Evolutionary conservation across 768 basidiomycete species (phyloP).

Genomic region (Lentinula aciculospora): DNA sequence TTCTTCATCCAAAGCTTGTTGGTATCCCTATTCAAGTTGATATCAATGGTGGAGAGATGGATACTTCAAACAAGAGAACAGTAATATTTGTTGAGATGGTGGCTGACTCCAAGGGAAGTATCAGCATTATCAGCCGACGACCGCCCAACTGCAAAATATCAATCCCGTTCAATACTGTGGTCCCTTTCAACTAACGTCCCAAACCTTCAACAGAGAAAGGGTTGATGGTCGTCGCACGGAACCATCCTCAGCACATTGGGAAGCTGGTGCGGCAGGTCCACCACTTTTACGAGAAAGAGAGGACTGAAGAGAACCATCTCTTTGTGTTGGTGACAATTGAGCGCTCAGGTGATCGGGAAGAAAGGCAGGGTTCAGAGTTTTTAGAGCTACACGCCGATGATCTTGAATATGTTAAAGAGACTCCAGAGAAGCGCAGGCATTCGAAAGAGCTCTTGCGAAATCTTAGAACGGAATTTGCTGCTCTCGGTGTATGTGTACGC

Average conservation of each 20-base stretch:
- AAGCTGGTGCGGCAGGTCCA: not conserved
- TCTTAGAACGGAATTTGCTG: not conserved
- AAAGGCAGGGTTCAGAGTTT: not conserved
- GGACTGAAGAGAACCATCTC: not conserved
- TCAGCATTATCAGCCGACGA: not conserved
- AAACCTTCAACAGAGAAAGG: not conserved
- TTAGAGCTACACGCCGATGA: not conserved
- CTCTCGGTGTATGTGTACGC: not conserved
- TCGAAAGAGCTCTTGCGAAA: not conserved
- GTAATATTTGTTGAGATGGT: not conserved
- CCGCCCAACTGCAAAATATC: not conserved
- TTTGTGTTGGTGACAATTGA: not conserved
- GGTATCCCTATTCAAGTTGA: not conserved
- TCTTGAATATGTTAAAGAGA: not conserved
- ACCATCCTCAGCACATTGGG: slow-evolving; percentile 1
- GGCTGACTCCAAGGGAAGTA: not conserved
- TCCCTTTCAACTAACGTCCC: not conserved
- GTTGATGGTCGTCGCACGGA: not conserved
- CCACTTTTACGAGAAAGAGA: not conserved
- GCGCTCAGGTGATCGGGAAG: not conserved
- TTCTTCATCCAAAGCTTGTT: not conserved
- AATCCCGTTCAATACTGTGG: not conserved
- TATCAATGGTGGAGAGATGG: not conserved
- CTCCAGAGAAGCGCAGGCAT: not conserved
- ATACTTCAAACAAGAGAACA: not conserved